Evolutionary conservation across 2,329 filamentous ascomycete species (phyloP), one percentile per base, ranked within the genome.

Genomic region (Aspergillus felis): DNA sequence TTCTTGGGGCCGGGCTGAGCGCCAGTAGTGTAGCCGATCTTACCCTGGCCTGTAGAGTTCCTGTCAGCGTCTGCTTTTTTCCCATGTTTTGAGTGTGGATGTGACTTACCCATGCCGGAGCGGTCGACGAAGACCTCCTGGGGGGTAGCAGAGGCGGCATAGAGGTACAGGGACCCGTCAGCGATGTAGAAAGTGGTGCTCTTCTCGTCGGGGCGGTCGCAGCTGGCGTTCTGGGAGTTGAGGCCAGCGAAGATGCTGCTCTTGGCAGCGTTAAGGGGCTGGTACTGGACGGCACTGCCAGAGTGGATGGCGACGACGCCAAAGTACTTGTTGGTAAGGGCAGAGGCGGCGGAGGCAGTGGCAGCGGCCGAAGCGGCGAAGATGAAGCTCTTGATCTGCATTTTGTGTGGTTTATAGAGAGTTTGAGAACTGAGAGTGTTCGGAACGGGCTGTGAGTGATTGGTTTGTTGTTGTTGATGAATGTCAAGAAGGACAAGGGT

Each of bases 101-200:
- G 3, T 8, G 29, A 65, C 78, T 46, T 79, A 79, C 81, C 83
- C 82, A 85, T 84, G 65, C 82, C 83, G 49, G 81, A 84, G 48
- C 80, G 79, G 69, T 87, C 83, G 44, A 79, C 79, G 61, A 66
- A 86, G 52, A 82, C 57, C 64, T 80, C 71, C 74, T 86, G 84
- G 2, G 72, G 71, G 48, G 71, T 73, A 4, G 71, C 74, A 24
- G 72, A 71, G 27, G 66, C 61, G 35, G 76, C 77, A 71, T 79
- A 84, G 32, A 87, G 78, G 67, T 70, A 79, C 28, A 84, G 76
- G 48, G 74, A 74, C 50, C 73, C 74, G 49, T 81, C 72, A 44
- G 76, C 53, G 63, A 85, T 70, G 62, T 73, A 72, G 71, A 87
- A 84, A 44, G 78, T 82, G 51, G 82, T 84, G 38, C 65, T 70